phyloP scores from a whole-genome alignment of 495 filamentous ascomycete genomes.

The Neurospora cerealis region DNA sequence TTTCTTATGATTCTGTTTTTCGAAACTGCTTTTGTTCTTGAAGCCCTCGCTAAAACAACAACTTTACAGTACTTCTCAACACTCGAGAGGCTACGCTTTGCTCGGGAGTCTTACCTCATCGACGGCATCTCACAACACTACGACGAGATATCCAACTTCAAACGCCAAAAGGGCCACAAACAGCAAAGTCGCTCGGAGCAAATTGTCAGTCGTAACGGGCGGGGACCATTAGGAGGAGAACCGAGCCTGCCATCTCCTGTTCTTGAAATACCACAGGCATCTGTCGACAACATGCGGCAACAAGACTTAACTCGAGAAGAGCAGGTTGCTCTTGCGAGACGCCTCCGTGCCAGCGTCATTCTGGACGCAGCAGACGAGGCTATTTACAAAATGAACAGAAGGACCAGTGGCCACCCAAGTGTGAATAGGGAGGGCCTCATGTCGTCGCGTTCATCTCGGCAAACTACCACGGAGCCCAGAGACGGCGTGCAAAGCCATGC shows the following conservation, averaged over 20 bases:
- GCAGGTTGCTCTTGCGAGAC: constrained; percentile 50
- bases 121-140: constrained; percentile 32
- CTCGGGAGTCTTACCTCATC: constrained; percentile 35
- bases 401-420: constrained; percentile 13
- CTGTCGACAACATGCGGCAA: background rate
- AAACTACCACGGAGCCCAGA: constrained; percentile 5
- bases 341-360: constrained; percentile 48
- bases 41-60: constrained; percentile 9
- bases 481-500: constrained; percentile 20
- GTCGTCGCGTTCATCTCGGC: constrained; percentile 18
- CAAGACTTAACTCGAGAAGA: constrained; percentile 57
- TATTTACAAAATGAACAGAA: constrained; percentile 41
- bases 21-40: background rate
- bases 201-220: constrained; percentile 21
- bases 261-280: constrained; percentile 29
- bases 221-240: constrained; percentile 1
- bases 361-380: constrained; percentile 64
- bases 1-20: background rate
- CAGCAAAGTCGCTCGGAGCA: constrained; percentile 29
- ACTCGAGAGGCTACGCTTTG: constrained; percentile 53
- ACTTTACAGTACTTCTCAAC: constrained; percentile 54
- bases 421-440: constrained; percentile 20
- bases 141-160: constrained; percentile 32
- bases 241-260: constrained; percentile 5
- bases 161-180: constrained; percentile 25